Conservation (phyloP, 2,329 filamentous ascomycete genomes). For the Dothiorella sarmentorum region DNA sequence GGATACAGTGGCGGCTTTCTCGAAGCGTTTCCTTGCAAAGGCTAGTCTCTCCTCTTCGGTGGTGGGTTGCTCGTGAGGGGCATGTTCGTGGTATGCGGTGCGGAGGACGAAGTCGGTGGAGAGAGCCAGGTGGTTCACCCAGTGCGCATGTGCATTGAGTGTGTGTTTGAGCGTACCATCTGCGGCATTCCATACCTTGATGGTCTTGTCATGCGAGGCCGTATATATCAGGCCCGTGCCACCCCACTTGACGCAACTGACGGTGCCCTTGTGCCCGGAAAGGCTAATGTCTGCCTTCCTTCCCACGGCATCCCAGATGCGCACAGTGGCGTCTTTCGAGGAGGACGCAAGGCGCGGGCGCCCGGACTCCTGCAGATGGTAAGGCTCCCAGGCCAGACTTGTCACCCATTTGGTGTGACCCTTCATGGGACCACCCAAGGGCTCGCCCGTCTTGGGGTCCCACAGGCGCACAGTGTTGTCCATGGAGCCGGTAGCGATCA, state of each 20-base stretch:
- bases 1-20: constrained; percentile 75
- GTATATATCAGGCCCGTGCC: constrained; percentile 62
- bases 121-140: constrained; percentile 91
- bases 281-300: constrained; percentile 77
- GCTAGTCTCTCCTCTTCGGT: constrained; percentile 66
- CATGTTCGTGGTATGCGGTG: constrained; percentile 84
- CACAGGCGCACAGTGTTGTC: constrained; percentile 89
- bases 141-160: constrained; percentile 79
- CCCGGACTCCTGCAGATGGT: constrained; percentile 73
- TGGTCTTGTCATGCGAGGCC: constrained; percentile 80
- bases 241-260: constrained; percentile 92
- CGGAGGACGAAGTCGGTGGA: constrained; percentile 88
- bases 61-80: constrained; percentile 55
- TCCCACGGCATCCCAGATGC: constrained; percentile 80
- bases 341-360: constrained; percentile 78
- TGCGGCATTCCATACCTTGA: constrained; percentile 83
- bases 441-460: constrained; percentile 77
- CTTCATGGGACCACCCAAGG: constrained; percentile 68
- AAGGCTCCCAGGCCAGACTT: constrained; percentile 87
- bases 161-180: constrained; percentile 78
- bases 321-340: constrained; percentile 83
- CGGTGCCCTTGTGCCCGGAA: constrained; percentile 81
- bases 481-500: constrained; percentile 86
- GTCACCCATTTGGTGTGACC: constrained; percentile 90
- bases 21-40: constrained; percentile 78